These are phyloP conservation scores for Candida vartiovaarae DNA, from an alignment of 805 yeast genomes.

Conservation along the genomic window DNA sequence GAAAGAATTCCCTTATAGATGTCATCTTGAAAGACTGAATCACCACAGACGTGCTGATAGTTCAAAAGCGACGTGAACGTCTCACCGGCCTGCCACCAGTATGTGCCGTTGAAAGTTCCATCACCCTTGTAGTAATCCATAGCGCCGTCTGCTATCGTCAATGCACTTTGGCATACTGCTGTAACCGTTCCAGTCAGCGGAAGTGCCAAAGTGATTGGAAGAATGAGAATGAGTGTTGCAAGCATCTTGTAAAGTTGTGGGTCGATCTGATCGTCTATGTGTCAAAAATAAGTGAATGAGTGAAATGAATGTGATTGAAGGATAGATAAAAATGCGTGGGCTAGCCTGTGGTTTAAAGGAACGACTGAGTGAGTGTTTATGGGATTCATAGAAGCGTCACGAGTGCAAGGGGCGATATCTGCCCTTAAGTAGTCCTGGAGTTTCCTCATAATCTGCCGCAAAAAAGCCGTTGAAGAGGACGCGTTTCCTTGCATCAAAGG, in stretches of 20 bases:
- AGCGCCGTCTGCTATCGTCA: conserved; percentile 52
- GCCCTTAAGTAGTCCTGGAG: too few relatives aligned
- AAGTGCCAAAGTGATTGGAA: background rate
- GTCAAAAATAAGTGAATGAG: background rate
- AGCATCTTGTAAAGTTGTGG: background rate
- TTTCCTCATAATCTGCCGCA: too few relatives aligned
- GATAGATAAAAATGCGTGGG: too few relatives aligned
- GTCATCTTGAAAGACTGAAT: conserved; percentile 51
- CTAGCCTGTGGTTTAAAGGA: too few relatives aligned
- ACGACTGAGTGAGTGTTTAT: too few relatives aligned
- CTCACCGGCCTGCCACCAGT: conserved; percentile 92
- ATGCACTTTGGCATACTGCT: conserved; percentile 38
- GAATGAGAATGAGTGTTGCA: background rate
- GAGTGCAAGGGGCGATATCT: too few relatives aligned
- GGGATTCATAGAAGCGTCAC: too few relatives aligned
- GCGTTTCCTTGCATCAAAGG: too few relatives aligned
- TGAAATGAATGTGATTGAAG: too few relatives aligned
- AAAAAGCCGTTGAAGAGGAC: too few relatives aligned
- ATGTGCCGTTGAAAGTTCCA: conserved; percentile 61
- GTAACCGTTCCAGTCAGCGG: background rate
- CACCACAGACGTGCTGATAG: conserved; percentile 62
- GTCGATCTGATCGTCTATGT: background rate
- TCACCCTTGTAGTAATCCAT: conserved; percentile 61
- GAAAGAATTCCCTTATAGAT: conserved; percentile 46
- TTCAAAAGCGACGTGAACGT: conserved; percentile 65